A percentile compares a stretch with the other conserved stretches of the same genome.
These are phyloP conservation scores for Dittrichia graveolens DNA, from an alignment of 129 eudicot species.

Conservation along the genomic window DNA sequence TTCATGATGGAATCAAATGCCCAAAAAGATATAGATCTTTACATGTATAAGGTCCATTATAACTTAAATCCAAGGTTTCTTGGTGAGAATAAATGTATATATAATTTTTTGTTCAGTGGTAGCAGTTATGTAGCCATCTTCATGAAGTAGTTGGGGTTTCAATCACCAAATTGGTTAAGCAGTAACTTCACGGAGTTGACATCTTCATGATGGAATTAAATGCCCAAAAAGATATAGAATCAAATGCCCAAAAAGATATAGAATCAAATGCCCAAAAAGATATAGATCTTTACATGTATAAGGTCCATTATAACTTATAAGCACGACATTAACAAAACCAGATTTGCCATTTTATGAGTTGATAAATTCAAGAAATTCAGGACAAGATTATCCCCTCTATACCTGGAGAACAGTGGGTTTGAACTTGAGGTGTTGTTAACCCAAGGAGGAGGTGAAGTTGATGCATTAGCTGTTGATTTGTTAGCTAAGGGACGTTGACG, in stretches of 20 bases:
- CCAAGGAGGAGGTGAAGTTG: slow-evolving; percentile 84
- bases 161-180: no score
- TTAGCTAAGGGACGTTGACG: slow-evolving; percentile 82
- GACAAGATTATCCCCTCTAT: slow-evolving; percentile 9
- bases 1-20: no score
- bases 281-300: background rate
- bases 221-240: background rate
- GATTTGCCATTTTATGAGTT: background rate
- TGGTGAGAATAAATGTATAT: no score
- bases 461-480: slow-evolving; percentile 46
- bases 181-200: no score
- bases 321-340: slow-evolving; percentile 2
- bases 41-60: background rate
- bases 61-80: slow-evolving; percentile 16
- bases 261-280: no score
- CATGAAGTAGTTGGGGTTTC: no score
- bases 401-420: slow-evolving; percentile 76
- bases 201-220: no score
- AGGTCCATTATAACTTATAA: background rate
- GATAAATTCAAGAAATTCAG: background rate
- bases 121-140: no score
- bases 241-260: no score
- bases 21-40: background rate
- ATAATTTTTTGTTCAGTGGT: no score
- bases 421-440: slow-evolving; percentile 60